Conservation (phyloP, 2,329 filamentous ascomycete genomes). For the Pseudocercospora cruenta region DNA sequence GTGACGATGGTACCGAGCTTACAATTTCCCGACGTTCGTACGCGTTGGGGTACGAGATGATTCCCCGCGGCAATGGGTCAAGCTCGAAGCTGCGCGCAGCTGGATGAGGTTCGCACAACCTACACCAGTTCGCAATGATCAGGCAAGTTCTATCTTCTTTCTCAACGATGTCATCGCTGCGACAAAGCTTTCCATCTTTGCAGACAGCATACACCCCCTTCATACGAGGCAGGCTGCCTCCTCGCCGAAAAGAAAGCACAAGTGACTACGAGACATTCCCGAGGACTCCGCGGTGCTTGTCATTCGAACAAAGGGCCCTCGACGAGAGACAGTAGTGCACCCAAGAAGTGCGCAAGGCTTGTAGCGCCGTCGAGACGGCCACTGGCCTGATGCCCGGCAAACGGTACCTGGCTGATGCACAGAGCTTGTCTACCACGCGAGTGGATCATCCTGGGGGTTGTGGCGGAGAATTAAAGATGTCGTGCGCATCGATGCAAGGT, state of each 20-base stretch:
- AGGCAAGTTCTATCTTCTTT: constrained; percentile 7
- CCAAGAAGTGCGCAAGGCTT: neutral
- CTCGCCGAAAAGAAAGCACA: neutral
- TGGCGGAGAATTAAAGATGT: constrained; percentile 16
- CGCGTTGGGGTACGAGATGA: neutral
- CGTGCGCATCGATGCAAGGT: constrained; percentile 18
- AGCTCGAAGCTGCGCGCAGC: constrained; percentile 8
- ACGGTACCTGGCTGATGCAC: constrained; percentile 19
- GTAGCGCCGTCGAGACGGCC: neutral
- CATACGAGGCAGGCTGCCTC: neutral
- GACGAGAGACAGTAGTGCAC: no score
- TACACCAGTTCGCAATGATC: neutral
- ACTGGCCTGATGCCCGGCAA: constrained; percentile 8
- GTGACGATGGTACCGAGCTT: neutral
- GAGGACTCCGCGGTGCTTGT: neutral
- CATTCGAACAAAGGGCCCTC: neutral
- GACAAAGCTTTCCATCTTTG: neutral
- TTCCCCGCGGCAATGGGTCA: neutral
- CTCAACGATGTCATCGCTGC: neutral
- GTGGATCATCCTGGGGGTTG: constrained; percentile 18
- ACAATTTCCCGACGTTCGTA: neutral
- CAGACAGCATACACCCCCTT: neutral
- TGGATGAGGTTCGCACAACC: neutral
- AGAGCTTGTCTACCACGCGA: constrained; percentile 16
- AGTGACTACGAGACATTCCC: constrained; percentile 4